A percentile compares a stretch with the other conserved stretches of the same genome.
Evolutionary conservation across 2,329 filamentous ascomycete species (phyloP).

Genomic region (Xylariaceae sp.): DNA sequence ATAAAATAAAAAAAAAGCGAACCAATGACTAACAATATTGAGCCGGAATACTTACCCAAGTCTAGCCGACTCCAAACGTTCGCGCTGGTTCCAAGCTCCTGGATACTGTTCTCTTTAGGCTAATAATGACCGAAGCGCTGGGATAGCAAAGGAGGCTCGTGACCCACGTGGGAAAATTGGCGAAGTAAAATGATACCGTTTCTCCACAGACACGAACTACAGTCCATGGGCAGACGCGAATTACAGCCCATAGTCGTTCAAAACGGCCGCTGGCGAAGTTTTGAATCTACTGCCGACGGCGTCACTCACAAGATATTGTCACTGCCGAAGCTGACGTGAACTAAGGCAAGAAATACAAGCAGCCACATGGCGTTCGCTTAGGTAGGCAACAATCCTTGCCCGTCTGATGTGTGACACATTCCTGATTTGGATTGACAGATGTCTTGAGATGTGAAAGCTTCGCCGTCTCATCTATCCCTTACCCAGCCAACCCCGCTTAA

Average conservation of each 20-base stretch:
- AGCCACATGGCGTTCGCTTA: conserved; percentile 9
- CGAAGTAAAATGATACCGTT: neutral
- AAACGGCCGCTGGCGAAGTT: too few relatives aligned
- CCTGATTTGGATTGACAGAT: conserved; percentile 20
- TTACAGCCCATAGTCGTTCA: too few relatives aligned
- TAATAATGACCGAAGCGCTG: conserved; percentile 18
- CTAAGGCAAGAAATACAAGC: neutral
- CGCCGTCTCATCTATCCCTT: neutral
- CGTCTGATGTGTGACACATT: conserved; percentile 7
- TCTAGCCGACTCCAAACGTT: too few relatives aligned
- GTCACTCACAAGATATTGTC: neutral
- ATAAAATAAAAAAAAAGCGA: too few relatives aligned
- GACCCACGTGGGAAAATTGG: conserved; percentile 15
- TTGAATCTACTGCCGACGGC: conserved; percentile 8
- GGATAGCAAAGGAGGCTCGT: conserved; percentile 19
- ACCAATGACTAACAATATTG: too few relatives aligned
- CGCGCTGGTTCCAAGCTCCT: conserved; percentile 4
- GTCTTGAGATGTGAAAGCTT: too few relatives aligned
- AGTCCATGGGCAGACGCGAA: too few relatives aligned
- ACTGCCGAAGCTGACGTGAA: conserved; percentile 14
- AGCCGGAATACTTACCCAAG: too few relatives aligned
- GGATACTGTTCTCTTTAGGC: conserved; percentile 17
- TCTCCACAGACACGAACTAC: conserved; percentile 5
- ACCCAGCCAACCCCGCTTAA: neutral
- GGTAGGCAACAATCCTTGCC: conserved; percentile 14